Percentiles rank a stretch among this genome's conserved stretches.
phyloP scores from a whole-genome alignment of 345 rosid species.

The rapeseed (Brassica napus) region DNA sequence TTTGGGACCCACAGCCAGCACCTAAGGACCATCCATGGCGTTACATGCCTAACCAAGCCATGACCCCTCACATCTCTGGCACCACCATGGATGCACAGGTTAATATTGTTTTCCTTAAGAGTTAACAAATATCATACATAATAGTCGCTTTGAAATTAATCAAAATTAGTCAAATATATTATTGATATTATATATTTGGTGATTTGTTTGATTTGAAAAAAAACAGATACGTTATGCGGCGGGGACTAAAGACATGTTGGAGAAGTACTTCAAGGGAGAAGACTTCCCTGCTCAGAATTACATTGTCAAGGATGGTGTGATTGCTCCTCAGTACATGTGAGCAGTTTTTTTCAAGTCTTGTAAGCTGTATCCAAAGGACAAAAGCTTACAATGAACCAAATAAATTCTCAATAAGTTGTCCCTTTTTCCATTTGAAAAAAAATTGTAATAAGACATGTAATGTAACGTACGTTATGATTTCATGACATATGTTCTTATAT shows the following conservation, averaged over 20 bases:
- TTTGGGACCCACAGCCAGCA: constrained; percentile 94
- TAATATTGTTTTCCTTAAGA: constrained; percentile 15
- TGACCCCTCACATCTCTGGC: constrained; percentile 98
- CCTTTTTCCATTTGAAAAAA: neutral
- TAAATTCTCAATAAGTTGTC: neutral
- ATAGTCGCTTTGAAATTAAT: neutral
- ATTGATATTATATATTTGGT: neutral
- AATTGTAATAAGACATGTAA: neutral
- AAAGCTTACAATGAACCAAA: neutral
- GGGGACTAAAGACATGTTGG: constrained; percentile 91
- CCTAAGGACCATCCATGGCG: constrained; percentile 99
- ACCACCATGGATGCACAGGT: constrained; percentile 97
- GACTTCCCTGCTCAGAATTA: constrained; percentile 76
- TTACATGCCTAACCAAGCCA: constrained; percentile 96
- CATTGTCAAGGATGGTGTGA: constrained; percentile 80
- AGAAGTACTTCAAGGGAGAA: constrained; percentile 85
- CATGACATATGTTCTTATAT: neutral
- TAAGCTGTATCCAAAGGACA: neutral
- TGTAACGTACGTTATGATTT: neutral
- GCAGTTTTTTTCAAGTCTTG: constrained; percentile 12
- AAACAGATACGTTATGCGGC: constrained; percentile 83
- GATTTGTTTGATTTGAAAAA: neutral
- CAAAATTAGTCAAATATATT: neutral
- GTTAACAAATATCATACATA: neutral
- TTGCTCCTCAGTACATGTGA: constrained; percentile 79